Base-by-base conservation (phyloP, 176 grass and related monocot species). In the Bothriochloa decipiens region DNA sequence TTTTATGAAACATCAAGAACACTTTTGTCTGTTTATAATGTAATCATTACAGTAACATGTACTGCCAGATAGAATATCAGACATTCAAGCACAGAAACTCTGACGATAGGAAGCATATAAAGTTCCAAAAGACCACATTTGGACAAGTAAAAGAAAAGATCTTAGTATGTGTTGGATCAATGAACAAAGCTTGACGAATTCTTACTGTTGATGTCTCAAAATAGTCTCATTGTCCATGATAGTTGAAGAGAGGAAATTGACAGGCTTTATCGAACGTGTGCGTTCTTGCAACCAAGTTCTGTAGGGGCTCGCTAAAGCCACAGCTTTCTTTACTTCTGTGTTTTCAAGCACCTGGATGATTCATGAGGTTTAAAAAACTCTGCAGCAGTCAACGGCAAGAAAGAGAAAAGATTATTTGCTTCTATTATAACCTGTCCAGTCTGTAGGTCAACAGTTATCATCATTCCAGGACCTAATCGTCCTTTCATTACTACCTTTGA, bases 401-500 rank as follows among this genome's bases (percentile, higher is more conserved):
- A 68, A 68, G 23, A 52, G 53, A 62, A 84, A 32, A 77, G 17
- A 81, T 39, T 35, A 5, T 77, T 78, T 40, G 35, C 78, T 85
- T 74, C 18, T 64, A 77, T 55, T 77, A 81, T 85, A 87, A 99
- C 96, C 93, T 99, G 89, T 37, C 96, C 96, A 85, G 81, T 96
- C 20, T 93, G 78, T 82, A 99, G 79, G 82, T 99, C 96, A 85
- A 91, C 96, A 68, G 96, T 96, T 72, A 99, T 99, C 96, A 99
- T 99, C 96, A 99, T 99, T 87, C 96, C 96, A 78, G 96, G 96
- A 60, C 96, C 96, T 65, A 99, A 72, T 91, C 96, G 92, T 60
- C 96, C 96, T 91, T 99, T 99, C 91, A 82, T 96, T 95, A 91
- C 89, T 62, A 99, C 93, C 82, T 94, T 99, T 2, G 96, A 94